Evolutionary conservation across 2,329 filamentous ascomycete species (phyloP).

Genomic region (Madurella fahalii): DNA sequence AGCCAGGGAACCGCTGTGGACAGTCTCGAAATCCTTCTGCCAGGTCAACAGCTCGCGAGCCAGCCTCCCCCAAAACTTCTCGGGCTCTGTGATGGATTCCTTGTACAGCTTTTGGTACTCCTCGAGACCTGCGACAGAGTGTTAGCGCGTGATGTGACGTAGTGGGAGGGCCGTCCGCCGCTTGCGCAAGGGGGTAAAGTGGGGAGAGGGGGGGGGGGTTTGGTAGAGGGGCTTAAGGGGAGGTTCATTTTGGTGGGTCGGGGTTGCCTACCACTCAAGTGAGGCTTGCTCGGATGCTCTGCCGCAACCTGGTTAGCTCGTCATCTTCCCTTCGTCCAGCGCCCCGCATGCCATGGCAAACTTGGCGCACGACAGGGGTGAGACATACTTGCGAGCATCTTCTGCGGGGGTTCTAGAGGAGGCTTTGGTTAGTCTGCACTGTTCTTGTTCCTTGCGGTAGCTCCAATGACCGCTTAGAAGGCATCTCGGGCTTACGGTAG

Average conservation of each 20-base stretch:
- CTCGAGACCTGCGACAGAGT: slow-evolving; percentile 49
- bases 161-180: slow-evolving; percentile 4
- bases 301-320: slow-evolving; percentile 36
- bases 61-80: slow-evolving; percentile 83
- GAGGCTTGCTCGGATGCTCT: slow-evolving; percentile 69
- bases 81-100: slow-evolving; percentile 84
- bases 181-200: slow-evolving; percentile 7
- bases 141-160: slow-evolving; percentile 27
- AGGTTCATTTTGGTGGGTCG: slow-evolving; percentile 1
- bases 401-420: slow-evolving; percentile 55
- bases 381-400: slow-evolving; percentile 64
- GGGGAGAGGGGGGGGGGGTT: no score
- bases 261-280: slow-evolving; percentile 53
- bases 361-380: slow-evolving; percentile 17
- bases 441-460: neutral
- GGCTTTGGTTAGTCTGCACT: slow-evolving; percentile 19
- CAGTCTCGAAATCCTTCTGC: slow-evolving; percentile 88
- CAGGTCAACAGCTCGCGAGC: slow-evolving; percentile 88
- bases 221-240: no score
- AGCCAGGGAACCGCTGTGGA: slow-evolving; percentile 68
- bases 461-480: slow-evolving; percentile 8
- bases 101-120: slow-evolving; percentile 66
- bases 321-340: slow-evolving; percentile 22
- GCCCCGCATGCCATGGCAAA: slow-evolving; percentile 19
- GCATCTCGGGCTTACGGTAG: slow-evolving; percentile 49